These are phyloP conservation scores for Macadamia tetraphylla DNA, from an alignment of 164 flowering plant species.

Conservation along the genomic window DNA sequence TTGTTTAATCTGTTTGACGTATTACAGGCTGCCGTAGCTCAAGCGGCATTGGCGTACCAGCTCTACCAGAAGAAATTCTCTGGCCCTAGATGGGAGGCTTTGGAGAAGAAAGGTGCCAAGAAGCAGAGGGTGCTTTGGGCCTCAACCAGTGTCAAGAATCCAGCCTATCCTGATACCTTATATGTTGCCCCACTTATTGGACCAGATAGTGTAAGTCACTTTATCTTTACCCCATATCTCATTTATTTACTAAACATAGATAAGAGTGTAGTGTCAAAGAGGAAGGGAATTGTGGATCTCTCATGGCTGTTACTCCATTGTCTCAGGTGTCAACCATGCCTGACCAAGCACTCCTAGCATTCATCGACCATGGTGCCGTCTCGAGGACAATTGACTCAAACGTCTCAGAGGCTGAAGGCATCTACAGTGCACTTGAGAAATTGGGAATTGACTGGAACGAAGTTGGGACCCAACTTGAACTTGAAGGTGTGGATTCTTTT, in stretches of 20 bases:
- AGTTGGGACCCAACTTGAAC: constrained; percentile 81
- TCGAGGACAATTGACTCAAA: constrained; percentile 87
- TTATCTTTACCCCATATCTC: not conserved
- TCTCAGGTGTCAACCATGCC: constrained; percentile 98
- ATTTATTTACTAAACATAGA: not conserved
- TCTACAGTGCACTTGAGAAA: constrained; percentile 90
- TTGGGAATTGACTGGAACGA: constrained; percentile 81
- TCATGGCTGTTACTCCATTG: not conserved
- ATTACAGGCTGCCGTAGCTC: constrained; percentile 95
- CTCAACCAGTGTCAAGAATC: constrained; percentile 96
- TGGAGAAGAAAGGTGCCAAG: constrained; percentile 98
- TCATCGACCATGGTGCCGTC: constrained; percentile 77
- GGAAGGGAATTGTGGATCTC: not conserved
- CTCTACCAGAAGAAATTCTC: constrained; percentile 98
- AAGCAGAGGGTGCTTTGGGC: constrained; percentile 99
- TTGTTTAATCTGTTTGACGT: not conserved
- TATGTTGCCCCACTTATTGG: constrained; percentile 96
- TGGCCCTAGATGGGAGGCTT: constrained; percentile 98
- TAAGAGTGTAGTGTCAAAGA: too few relatives aligned
- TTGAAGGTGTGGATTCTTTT: constrained; percentile 91
- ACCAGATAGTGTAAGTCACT: constrained; percentile 75
- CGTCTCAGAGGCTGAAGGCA: constrained; percentile 83
- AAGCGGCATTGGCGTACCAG: constrained; percentile 85
- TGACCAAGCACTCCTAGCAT: constrained; percentile 93
- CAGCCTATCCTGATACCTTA: constrained; percentile 88